A percentile compares a stretch with the other conserved stretches of the same genome.
phyloP scores from a whole-genome alignment of 2,329 filamentous ascomycete species.

The Cladobotryum mycophilum region DNA sequence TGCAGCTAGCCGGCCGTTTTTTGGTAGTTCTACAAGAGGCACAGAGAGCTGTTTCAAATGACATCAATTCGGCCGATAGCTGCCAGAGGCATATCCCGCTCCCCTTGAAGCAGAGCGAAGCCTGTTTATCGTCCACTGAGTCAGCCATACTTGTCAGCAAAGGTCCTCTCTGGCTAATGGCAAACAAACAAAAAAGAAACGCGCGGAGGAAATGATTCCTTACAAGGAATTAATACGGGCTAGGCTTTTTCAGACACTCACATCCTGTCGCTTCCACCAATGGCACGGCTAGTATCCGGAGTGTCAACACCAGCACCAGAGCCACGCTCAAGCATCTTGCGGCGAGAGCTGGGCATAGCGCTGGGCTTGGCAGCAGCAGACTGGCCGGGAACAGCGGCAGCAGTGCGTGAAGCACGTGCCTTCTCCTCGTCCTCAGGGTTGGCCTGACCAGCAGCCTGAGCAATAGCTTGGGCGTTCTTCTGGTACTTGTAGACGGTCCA shows the following conservation, averaged over 20 bases:
- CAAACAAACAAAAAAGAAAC: slow-evolving; percentile 62
- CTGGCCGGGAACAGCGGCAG: slow-evolving; percentile 57
- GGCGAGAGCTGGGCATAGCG: slow-evolving; percentile 69
- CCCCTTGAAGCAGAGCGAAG: slow-evolving; percentile 77
- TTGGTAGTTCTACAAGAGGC: slow-evolving; percentile 11
- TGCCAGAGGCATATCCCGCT: slow-evolving; percentile 42
- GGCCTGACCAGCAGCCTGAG: slow-evolving; percentile 64
- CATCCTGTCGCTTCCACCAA: slow-evolving; percentile 86
- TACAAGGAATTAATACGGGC: slow-evolving; percentile 64
- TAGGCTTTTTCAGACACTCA: slow-evolving; percentile 66
- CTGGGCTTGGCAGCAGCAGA: slow-evolving; percentile 62
- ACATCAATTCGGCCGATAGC: slow-evolving; percentile 29
- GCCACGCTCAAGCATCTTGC: slow-evolving; percentile 74
- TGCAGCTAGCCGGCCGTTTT: slow-evolving; percentile 9
- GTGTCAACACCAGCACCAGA: slow-evolving; percentile 54
- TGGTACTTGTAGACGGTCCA: slow-evolving; percentile 99
- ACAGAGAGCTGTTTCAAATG: slow-evolving; percentile 19
- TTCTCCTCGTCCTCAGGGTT: slow-evolving; percentile 73
- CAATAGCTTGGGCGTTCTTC: slow-evolving; percentile 96
- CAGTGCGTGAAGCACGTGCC: slow-evolving; percentile 60
- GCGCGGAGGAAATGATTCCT: slow-evolving; percentile 77
- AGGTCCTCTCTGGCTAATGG: slow-evolving; percentile 66
- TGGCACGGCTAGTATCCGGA: slow-evolving; percentile 67
- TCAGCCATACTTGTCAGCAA: slow-evolving; percentile 70
- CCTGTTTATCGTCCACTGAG: slow-evolving; percentile 79